Evolutionary conservation across 2,329 filamentous ascomycete genomes (phyloP), one percentile per base, ranked within the genome.

Genomic region (Pleomassaria siparia): DNA sequence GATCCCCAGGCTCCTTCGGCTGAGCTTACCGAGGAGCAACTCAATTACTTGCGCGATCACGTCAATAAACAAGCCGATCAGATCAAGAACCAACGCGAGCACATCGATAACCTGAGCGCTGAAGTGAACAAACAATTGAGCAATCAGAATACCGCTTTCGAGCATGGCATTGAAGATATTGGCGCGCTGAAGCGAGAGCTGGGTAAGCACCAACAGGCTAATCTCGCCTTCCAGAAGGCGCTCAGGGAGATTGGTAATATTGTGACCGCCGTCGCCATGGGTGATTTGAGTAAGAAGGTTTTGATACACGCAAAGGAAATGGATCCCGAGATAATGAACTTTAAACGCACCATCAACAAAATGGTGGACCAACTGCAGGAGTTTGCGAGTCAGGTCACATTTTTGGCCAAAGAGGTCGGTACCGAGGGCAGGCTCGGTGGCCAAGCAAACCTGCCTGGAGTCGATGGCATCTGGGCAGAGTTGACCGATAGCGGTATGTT

Each of bases 331-430:
- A 97, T 97, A 65, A 94, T 91, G 22, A 91, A 90, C 9, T 97
- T 97, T 79, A 97, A 97, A 76, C 86, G 90, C 63, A 96, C 92
- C 53, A 97, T 97, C 76, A 97, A 97, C 71, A 95, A 89, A 58
- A 97, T 97, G 92, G 95, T 97, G 84, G 92, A 97, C 68, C 92
- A 96, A 72, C 80, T 97, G 50, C 91, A 96, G 69, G 89, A 95
- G 50, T 97, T 97, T 72, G 92, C 92, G 56, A 95, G 89, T 72
- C 91, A 97, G 75, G 92, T 97, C 64, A 96, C 92, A 26, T 87
- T 90, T 58, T 86, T 97, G 59, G 92, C 92, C 44, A 88, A 90
- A 70, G 92, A 97, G 73, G 92, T 97, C 76, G 92, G 92, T 60
- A 97, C 92, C 11, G 91, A 97, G 72, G 92, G 92, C 66, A 87